Base-by-base conservation (phyloP, 768 basidiomycete species). In the Agrocybe praecox region DNA sequence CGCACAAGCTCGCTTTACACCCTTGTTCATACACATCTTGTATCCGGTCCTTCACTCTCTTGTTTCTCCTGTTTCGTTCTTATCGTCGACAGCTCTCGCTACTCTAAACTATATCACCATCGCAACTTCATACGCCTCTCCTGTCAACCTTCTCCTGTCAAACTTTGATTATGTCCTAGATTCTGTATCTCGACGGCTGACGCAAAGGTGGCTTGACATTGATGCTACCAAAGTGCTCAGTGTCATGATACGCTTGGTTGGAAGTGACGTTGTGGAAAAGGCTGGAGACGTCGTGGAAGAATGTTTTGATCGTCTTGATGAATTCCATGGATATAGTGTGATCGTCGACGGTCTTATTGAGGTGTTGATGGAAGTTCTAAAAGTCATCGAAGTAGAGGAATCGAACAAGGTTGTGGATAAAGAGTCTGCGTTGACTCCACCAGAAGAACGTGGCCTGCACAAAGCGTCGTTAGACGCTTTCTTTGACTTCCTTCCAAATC, bases 131-230 rank as follows among this genome's bases (percentile, higher is more conserved):
- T 96, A 94, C 64, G 94, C 95, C n/a, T 90, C 93, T 3, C 82
- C 92, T 0, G 85, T 88, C 44, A 96, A 96, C 65, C 78, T 98
- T 23, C 78, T 99, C 6, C 80, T 98, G 36, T 89, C 96, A 19
- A 97, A 99, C 70, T 96, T 96, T 62, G 96, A 99, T 72, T 98
- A 99, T 67, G 90, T 94, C 9, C 84, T 99, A 53, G 94, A 98
- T 63, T 85, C 90, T 2, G 88, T 96, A 15, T 92, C 94, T 2
- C 88, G 93, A 19, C 84, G 91, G 23, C 80, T 99, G 22, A 87
- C 88, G 11, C 82, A 85, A 17, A 80, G 89, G 58, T 88, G 90
- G 80, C 80, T 98, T 10, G 94, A 96, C 59, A 80, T 92, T 1
- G 87, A 91, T 32, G 96, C 96, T 0, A 91, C 96, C 9, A 89